Evolutionary conservation across 495 filamentous ascomycete species (phyloP).

Genomic region (Penicillium atrosanguineum): DNA sequence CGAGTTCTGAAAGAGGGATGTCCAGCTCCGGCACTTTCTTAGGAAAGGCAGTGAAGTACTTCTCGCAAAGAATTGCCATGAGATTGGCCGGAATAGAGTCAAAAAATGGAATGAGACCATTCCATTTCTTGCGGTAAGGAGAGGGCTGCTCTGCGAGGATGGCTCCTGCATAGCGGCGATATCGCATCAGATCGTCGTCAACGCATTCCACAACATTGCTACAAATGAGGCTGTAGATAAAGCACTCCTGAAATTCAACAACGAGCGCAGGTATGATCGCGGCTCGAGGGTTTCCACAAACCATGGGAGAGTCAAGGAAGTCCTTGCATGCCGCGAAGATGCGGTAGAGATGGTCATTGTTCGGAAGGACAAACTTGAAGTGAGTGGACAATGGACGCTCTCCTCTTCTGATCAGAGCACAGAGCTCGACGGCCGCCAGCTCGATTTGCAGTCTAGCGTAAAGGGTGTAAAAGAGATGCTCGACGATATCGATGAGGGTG

Average conservation of each 20-base stretch:
- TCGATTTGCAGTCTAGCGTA: conserved; percentile 39
- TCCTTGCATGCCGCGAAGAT: conserved; percentile 34
- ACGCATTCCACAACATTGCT: conserved; percentile 4
- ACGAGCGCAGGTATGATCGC: conserved; percentile 21
- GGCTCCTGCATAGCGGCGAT: conserved; percentile 25
- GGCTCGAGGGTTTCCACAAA: conserved; percentile 27
- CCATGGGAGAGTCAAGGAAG: conserved; percentile 24
- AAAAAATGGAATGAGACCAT: conserved; percentile 21
- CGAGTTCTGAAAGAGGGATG: conserved; percentile 17
- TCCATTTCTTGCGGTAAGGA: conserved; percentile 31
- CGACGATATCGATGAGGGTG: conserved; percentile 29
- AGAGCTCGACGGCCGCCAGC: conserved; percentile 38
- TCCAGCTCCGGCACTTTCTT: conserved; percentile 12
- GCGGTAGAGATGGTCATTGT: conserved; percentile 31
- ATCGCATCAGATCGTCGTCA: conserved; percentile 31
- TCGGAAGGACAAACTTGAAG: conserved; percentile 25
- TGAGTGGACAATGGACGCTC: conserved; percentile 10
- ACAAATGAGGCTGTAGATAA: conserved; percentile 18
- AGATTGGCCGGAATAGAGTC: conserved; percentile 24
- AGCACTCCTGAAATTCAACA: conserved; percentile 24
- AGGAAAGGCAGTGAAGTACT: conserved; percentile 29
- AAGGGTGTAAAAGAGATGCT: conserved; percentile 37
- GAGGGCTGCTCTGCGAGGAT: conserved; percentile 20
- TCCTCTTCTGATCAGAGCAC: conserved; percentile 24
- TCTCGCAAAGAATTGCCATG: conserved; percentile 34